Conservation (phyloP, 495 filamentous ascomycete species). For the Sabuloglossum arenarium region DNA sequence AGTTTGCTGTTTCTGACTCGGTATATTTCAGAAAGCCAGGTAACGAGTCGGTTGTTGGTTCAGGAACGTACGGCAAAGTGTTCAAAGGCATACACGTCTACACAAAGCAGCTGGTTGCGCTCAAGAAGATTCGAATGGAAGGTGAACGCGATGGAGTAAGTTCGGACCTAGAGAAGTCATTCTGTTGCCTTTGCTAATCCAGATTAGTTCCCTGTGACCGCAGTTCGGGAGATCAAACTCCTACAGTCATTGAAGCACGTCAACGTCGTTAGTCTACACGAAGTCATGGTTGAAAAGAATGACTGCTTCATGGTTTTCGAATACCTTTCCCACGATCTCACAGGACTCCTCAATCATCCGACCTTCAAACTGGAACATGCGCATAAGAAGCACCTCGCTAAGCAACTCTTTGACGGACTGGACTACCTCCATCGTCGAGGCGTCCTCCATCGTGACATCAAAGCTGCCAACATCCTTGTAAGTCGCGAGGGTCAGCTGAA, state of each 20-base stretch:
- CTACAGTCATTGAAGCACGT: constrained; percentile 81
- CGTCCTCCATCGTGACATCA: constrained; percentile 75
- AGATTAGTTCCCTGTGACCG: constrained; percentile 72
- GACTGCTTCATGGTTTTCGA: constrained; percentile 99
- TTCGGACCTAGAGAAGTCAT: neutral
- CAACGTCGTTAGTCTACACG: constrained; percentile 72
- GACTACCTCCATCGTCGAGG: constrained; percentile 87
- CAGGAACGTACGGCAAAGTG: constrained; percentile 90
- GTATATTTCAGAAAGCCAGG: constrained; percentile 85
- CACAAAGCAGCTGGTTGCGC: constrained; percentile 69
- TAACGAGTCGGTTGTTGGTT: constrained; percentile 85
- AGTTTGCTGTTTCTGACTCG: constrained; percentile 58
- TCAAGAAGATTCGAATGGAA: constrained; percentile 92
- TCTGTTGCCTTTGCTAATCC: constrained; percentile 8
- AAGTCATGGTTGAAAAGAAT: constrained; percentile 97
- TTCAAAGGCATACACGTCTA: constrained; percentile 97
- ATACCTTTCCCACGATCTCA: constrained; percentile 88
- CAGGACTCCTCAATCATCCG: constrained; percentile 78
- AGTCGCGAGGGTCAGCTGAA: constrained; percentile 77
- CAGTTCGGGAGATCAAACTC: constrained; percentile 89
- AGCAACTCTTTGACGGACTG: constrained; percentile 85
- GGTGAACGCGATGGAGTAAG: constrained; percentile 73
- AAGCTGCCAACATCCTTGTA: constrained; percentile 63
- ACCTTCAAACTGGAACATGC: constrained; percentile 66
- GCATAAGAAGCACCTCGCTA: constrained; percentile 85